A percentile compares a stretch with the other conserved stretches of the same genome.
These are phyloP conservation scores for Huntiella savannae DNA, from an alignment of 2,329 filamentous ascomycete species.

Conservation along the genomic window DNA sequence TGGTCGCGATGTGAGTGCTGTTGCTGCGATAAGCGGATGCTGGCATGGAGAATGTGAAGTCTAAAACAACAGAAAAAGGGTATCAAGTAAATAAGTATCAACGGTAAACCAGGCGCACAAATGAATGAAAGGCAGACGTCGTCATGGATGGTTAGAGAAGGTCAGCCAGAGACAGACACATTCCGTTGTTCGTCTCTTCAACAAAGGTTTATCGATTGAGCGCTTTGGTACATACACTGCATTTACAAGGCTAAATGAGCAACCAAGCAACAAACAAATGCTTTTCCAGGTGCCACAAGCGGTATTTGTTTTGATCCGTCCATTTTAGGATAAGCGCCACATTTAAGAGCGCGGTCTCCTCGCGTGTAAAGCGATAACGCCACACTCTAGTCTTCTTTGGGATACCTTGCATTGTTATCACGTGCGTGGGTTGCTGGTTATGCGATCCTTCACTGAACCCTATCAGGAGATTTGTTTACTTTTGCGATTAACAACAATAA, in stretches of 20 bases:
- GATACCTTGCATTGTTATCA: slow-evolving; percentile 5
- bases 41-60: too few species aligned
- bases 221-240: too few species aligned
- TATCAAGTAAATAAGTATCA: too few species aligned
- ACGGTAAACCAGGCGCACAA: too few species aligned
- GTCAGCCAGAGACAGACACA: too few species aligned
- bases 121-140: too few species aligned
- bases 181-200: too few species aligned
- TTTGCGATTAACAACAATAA: neutral
- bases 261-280: neutral
- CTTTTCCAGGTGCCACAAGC: slow-evolving; percentile 1
- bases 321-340: slow-evolving; percentile 7
- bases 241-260: neutral
- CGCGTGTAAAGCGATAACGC: slow-evolving; percentile 5
- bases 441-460: slow-evolving; percentile 6
- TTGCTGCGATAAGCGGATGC: too few species aligned
- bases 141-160: too few species aligned
- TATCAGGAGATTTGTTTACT: slow-evolving; percentile 11
- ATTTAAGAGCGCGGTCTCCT: slow-evolving; percentile 5
- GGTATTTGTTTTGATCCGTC: slow-evolving; percentile 11
- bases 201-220: too few species aligned
- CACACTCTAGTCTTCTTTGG: neutral
- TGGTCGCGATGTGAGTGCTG: too few species aligned
- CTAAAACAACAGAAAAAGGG: too few species aligned
- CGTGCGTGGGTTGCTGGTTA: neutral